Evolutionary conservation across 805 yeast species (phyloP), one percentile per base, ranked within the genome.

Genomic region (Myxozyma neotropica): DNA sequence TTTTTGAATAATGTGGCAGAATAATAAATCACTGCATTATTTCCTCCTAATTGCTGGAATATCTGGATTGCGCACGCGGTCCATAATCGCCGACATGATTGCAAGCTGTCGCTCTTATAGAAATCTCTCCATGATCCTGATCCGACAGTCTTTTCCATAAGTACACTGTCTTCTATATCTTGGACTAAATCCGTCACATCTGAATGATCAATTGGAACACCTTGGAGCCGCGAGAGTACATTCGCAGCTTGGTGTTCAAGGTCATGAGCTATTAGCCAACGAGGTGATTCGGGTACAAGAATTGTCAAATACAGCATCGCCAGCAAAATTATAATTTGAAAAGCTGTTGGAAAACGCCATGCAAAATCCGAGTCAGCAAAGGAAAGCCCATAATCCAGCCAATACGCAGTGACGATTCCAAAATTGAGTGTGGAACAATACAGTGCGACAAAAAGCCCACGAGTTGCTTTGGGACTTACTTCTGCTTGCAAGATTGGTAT

Each of bases 271-370:
- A 51, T 42, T 2, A 54, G 58, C 53, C 53, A 58, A 8, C 63
- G 52, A 5, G 63, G 58, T 4, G 63, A 38, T 15, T 58, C 69
- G 46, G 70, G 70, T 21, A 76, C 65, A 55, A 71, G 53, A 21
- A 69, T 52, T 66, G 82, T 57, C 70, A 81, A 76, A 65, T 80
- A 26, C 61, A 76, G 64, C 72, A 81, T 59, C 63, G 85, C 38
- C 65, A 78, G 31, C 66, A 79, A 75, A 70, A 89, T 77, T 69
- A 84, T 60, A 69, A 80, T 72, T 75, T 80, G 78, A 74, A 87
- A 42, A 67, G 82, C 75, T 86, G 91, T 77, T 58, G 83, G 87
- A 21, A 82, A 69, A 68, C 92, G 78, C 81, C 86, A 87, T 80
- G 87, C 79, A 44, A 77, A 8, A 1, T 71, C 71, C 38, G 66